Percentiles rank a stretch among this genome's conserved stretches.
These are phyloP conservation scores for Rhodamnia argentea DNA, from an alignment of 345 rosid species.

Conservation along the genomic window DNA sequence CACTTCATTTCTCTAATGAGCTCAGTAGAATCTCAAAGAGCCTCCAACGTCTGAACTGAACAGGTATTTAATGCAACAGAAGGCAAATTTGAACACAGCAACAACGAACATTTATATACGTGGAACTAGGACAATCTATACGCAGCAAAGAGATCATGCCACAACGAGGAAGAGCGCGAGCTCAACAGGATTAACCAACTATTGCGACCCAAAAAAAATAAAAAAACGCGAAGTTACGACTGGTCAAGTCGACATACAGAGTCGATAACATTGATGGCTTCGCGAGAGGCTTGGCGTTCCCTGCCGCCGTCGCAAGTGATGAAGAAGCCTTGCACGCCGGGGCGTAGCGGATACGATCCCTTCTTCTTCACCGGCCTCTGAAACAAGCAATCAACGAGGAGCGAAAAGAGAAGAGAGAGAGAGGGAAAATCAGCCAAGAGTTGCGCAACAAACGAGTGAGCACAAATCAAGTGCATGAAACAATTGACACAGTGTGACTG, in stretches of 20 bases:
- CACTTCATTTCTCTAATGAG: neutral
- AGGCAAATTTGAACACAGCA: neutral
- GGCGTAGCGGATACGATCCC: constrained; percentile 71
- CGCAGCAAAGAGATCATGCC: neutral
- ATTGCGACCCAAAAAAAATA: neutral
- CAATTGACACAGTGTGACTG: neutral
- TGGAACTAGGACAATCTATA: neutral
- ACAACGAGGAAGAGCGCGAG: neutral
- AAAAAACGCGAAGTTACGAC: neutral
- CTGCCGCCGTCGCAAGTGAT: constrained; percentile 92
- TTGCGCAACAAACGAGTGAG: neutral
- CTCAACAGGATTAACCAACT: neutral
- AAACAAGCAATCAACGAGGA: neutral
- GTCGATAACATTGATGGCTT: constrained; percentile 75
- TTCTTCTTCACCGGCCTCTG: constrained; percentile 83
- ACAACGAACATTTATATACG: neutral
- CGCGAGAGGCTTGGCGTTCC: constrained; percentile 79
- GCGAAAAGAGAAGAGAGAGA: neutral
- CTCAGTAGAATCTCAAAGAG: neutral
- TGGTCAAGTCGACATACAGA: constrained; percentile 32
- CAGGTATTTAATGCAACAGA: neutral
- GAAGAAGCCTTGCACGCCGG: constrained; percentile 87
- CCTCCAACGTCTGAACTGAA: neutral
- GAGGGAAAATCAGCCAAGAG: neutral
- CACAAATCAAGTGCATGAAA: neutral